A percentile compares a stretch with the other conserved stretches of the same genome.
Evolutionary conservation across 345 rosid genomes (phyloP).

Genomic region (Gossypium bickii): DNA sequence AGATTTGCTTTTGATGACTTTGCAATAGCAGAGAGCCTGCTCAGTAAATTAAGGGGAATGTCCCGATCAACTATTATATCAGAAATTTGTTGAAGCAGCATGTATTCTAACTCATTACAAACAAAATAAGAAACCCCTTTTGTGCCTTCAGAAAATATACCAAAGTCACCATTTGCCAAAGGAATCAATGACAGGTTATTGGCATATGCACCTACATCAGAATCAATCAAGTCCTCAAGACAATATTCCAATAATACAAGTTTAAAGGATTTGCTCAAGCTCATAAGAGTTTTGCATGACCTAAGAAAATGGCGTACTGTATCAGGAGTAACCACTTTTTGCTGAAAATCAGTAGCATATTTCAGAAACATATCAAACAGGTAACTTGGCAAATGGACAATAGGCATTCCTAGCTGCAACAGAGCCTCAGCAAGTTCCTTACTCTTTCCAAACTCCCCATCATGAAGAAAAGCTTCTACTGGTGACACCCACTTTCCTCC

Average conservation of each 20-base stretch:
- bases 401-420: constrained; percentile 73
- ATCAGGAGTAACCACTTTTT: constrained; percentile 84
- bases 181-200: constrained; percentile 70
- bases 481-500: constrained; percentile 87
- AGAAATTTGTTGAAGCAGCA: constrained; percentile 58
- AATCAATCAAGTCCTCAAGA: constrained; percentile 85
- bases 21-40: constrained; percentile 69
- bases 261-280: constrained; percentile 54
- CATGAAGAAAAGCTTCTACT: constrained; percentile 78
- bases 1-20: constrained; percentile 63
- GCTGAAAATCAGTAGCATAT: constrained; percentile 51
- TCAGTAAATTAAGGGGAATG: constrained; percentile 49
- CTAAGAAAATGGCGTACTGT: constrained; percentile 65
- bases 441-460: constrained; percentile 60
- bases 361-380: constrained; percentile 73
- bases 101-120: constrained; percentile 69
- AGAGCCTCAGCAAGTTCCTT: constrained; percentile 73
- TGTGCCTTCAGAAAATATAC: constrained; percentile 50
- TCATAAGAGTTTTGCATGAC: constrained; percentile 44
- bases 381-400: constrained; percentile 64
- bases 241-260: constrained; percentile 84
- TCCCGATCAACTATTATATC: constrained; percentile 67
- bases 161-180: constrained; percentile 77
- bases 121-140: constrained; percentile 56
- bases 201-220: constrained; percentile 55